Conservation (phyloP, 306 rosid species). For the Gynostemma pentaphyllum region DNA sequence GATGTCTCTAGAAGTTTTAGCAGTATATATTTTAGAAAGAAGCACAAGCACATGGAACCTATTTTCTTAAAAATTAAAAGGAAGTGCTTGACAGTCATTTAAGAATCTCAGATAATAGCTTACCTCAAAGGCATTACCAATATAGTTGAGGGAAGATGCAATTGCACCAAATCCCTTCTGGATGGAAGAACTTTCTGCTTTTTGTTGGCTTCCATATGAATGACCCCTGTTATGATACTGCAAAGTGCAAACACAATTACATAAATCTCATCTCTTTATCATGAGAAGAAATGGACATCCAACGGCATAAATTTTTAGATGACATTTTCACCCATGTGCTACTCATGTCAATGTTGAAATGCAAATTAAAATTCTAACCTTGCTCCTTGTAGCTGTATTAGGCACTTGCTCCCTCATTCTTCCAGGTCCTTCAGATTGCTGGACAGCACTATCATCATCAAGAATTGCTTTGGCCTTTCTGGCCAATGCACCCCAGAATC, state of each 20-base stretch:
- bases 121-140: constrained; percentile 97
- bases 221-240: constrained; percentile 39
- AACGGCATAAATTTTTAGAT: background rate
- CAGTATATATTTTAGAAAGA: background rate
- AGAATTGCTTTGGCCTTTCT: constrained; percentile 83
- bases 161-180: constrained; percentile 68
- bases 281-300: constrained; percentile 4
- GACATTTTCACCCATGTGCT: background rate
- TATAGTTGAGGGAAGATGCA: constrained; percentile 74
- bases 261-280: constrained; percentile 15
- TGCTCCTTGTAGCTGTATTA: constrained; percentile 34
- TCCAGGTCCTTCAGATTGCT: constrained; percentile 30
- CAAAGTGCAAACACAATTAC: constrained; percentile 10
- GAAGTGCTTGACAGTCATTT: background rate
- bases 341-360: background rate
- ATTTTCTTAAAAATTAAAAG: background rate
- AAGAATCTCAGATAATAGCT: background rate
- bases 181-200: constrained; percentile 46
- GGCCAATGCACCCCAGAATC: constrained; percentile 87
- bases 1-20: background rate
- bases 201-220: constrained; percentile 39
- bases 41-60: background rate
- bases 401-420: constrained; percentile 29
- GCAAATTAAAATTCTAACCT: constrained; percentile 39
- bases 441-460: constrained; percentile 53